Evolutionary conservation across 495 filamentous ascomycete genomes (phyloP).

Genomic region (Xylaria scruposa): DNA sequence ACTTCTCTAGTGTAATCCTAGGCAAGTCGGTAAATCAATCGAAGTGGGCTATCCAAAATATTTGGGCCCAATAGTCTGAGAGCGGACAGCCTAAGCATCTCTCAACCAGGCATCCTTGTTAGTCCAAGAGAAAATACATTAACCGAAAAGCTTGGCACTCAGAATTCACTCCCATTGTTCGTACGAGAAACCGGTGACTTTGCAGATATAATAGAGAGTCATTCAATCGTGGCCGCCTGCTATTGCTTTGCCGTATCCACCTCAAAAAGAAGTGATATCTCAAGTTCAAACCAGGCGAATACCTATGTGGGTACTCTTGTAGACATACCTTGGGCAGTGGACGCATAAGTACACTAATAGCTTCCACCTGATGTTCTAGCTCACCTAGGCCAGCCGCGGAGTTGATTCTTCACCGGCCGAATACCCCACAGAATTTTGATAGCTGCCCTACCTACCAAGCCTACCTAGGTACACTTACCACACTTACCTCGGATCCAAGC

Average conservation of each 20-base stretch:
- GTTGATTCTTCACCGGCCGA: background rate
- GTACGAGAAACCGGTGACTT: conserved; percentile 8
- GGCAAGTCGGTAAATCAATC: conserved; percentile 13
- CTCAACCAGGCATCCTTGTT: conserved; percentile 9
- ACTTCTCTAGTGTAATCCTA: background rate
- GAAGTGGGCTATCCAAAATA: background rate
- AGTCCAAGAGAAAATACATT: conserved; percentile 2
- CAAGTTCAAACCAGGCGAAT: background rate
- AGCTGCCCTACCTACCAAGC: background rate
- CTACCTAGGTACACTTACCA: background rate
- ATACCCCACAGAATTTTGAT: conserved; percentile 8
- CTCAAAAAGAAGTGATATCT: background rate
- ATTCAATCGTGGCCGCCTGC: conserved; percentile 24
- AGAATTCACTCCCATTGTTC: background rate
- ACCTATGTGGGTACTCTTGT: background rate
- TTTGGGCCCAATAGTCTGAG: conserved; percentile 1
- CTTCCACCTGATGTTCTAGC: background rate
- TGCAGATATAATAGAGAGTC: background rate
- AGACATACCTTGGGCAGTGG: background rate
- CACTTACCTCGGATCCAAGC: background rate
- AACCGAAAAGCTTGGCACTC: conserved; percentile 17
- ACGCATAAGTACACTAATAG: background rate
- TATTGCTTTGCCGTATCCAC: conserved; percentile 11
- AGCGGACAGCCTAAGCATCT: background rate
- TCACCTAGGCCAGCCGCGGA: conserved; percentile 1